phyloP scores from a whole-genome alignment of 1,284 basidiomycete genomes.

The Melampsora larici-populina region DNA sequence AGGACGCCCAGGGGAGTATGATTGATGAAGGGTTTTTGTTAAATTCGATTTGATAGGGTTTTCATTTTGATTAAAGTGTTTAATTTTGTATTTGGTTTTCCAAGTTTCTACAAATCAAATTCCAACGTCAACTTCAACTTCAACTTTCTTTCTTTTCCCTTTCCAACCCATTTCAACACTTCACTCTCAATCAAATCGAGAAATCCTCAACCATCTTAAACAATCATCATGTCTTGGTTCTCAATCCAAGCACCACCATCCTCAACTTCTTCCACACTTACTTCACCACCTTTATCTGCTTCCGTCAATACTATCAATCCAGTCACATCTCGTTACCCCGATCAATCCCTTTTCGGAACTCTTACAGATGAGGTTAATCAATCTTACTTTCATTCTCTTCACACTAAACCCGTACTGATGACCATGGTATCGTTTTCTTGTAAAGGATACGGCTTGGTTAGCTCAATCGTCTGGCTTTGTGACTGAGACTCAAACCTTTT shows the following conservation, averaged over 20 bases:
- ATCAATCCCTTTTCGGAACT: constrained; percentile 11
- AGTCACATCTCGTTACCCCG: constrained; percentile 35
- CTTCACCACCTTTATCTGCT: neutral
- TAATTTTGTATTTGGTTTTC: too few species aligned
- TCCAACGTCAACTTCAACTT: too few species aligned
- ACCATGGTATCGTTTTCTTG: too few species aligned
- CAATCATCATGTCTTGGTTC: constrained; percentile 40
- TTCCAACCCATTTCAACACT: too few species aligned
- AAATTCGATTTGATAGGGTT: too few species aligned
- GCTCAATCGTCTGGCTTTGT: constrained; percentile 72
- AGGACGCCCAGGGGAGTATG: too few species aligned
- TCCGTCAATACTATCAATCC: constrained; percentile 41
- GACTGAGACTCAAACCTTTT: constrained; percentile 89
- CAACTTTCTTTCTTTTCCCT: too few species aligned
- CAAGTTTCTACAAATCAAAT: too few species aligned
- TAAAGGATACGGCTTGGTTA: constrained; percentile 74
- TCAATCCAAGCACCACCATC: constrained; percentile 28
- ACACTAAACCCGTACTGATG: constrained; percentile 8
- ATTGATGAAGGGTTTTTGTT: too few species aligned
- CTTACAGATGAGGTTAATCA: constrained; percentile 22
- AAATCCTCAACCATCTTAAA: too few species aligned
- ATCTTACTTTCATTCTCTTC: neutral
- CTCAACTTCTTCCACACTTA: neutral
- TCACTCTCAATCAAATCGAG: too few species aligned
- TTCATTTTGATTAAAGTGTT: too few species aligned